Base-by-base conservation (phyloP, 768 basidiomycete genomes). In the Rhizopogon sp. region DNA sequence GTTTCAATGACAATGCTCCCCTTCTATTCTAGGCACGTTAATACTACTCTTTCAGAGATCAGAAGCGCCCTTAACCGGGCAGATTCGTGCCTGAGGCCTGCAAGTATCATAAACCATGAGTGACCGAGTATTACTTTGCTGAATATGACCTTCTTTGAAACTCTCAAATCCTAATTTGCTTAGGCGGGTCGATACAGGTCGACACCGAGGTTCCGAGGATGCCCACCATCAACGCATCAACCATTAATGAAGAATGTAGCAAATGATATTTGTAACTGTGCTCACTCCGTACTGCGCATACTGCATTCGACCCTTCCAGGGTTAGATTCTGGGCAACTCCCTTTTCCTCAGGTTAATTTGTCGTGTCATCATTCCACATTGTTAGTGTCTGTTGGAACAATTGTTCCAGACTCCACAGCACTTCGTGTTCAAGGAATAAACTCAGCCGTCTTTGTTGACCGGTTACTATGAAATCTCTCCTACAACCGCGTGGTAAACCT, bases 131-230 rank as follows among this genome's bases (percentile, higher is more conserved):
- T 25, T 25, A 37, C 11, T 11, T 5, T 13, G 22, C 33, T 47
- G 46, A 47, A 47, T 47, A 35, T 47, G 14, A 33, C 46, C 46
- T 47, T 35, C 46, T 47, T 47, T 35, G 33, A 47, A 35, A 5
- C 31, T 33, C 45, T 20, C 45, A 46, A 46, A 47, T 46, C 9
- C 31, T 33, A 25, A 39, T 39, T 22, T 17, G 33, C 49, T 42
- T 44, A 35, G 33, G 20, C 31, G 5, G n/a, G 8, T 22, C 37
- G 25, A 43, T 17, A 14, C 10, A 35, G 2, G 7, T 49, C 47
- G 47, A 9, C 2, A 37, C 58, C 56, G 56, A 57, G 58, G 58
- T 57, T 20, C 58, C 58, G 58, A 59, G 56, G 58, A 41, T 13
- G 3, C 41, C 17, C n/a, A 29, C 44, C 31, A 46, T 46, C 9